Conservation (phyloP, 345 rosid species). For the Rhodamnia rubescens region DNA sequence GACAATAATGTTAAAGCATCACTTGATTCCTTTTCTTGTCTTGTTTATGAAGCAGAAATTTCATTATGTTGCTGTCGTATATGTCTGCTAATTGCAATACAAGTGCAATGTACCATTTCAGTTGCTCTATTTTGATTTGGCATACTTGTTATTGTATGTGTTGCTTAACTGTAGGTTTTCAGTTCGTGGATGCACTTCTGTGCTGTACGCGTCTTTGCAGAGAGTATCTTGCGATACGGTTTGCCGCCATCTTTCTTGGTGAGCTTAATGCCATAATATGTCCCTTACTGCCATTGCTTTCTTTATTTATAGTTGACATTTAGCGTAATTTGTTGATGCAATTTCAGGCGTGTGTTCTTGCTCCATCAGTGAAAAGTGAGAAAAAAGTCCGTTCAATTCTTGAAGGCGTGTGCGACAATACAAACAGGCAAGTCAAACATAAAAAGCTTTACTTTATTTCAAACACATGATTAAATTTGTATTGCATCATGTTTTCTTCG, state of each 20-base stretch:
- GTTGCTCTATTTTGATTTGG: not conserved
- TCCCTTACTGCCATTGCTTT: not conserved
- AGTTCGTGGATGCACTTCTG: constrained; percentile 99
- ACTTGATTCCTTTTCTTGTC: not conserved
- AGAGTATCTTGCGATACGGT: constrained; percentile 98
- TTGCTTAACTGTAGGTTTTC: constrained; percentile 48
- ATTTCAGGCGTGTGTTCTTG: constrained; percentile 75
- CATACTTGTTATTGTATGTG: not conserved
- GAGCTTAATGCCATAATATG: constrained; percentile 5
- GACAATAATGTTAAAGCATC: not conserved
- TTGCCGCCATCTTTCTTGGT: constrained; percentile 96
- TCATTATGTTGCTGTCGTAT: not conserved
- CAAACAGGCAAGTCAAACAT: constrained; percentile 61
- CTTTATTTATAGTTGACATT: not conserved
- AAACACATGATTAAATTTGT: not conserved
- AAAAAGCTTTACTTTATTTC: not conserved
- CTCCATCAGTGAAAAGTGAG: constrained; percentile 75
- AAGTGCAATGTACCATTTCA: not conserved
- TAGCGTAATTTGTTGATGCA: constrained; percentile 5
- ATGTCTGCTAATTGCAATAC: not conserved
- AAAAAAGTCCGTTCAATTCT: constrained; percentile 92
- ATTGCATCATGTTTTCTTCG: not conserved
- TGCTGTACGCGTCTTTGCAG: constrained; percentile 89
- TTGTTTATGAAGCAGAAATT: not conserved
- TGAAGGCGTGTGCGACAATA: constrained; percentile 58